phyloP scores from a whole-genome alignment of 1,284 basidiomycete genomes.

The Agroathelia rolfsii region DNA sequence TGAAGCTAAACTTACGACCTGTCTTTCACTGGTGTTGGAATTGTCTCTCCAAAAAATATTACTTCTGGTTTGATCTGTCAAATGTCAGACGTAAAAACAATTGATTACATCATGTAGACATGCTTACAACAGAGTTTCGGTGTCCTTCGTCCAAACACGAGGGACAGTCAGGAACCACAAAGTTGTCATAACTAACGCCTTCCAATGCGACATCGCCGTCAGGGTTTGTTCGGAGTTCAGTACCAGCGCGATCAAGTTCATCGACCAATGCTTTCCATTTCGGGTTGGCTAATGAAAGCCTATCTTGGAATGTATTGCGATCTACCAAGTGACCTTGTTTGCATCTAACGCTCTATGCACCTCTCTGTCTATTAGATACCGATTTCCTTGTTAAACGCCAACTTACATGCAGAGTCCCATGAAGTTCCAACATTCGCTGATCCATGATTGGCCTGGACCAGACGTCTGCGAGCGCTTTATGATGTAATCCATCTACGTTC shows the following conservation, averaged over 20 bases:
- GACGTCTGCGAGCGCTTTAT: slow-evolving; percentile 48
- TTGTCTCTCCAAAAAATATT: slow-evolving; percentile 85
- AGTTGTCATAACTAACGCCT: slow-evolving; percentile 65
- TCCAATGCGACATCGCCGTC: slow-evolving; percentile 88
- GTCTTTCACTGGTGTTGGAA: slow-evolving; percentile 50
- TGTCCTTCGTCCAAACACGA: slow-evolving; percentile 48
- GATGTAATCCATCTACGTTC: slow-evolving; percentile 88
- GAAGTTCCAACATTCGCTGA: slow-evolving; percentile 67
- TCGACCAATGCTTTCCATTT: slow-evolving; percentile 66
- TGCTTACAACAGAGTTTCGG: slow-evolving; percentile 41
- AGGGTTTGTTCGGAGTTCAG: slow-evolving; percentile 73
- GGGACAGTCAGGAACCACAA: slow-evolving; percentile 71
- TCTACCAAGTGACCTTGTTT: slow-evolving; percentile 56
- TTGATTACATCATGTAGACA: slow-evolving; percentile 4
- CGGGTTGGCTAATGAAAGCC: slow-evolving; percentile 67
- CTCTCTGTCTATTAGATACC: too few species aligned
- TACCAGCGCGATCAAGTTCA: slow-evolving; percentile 55
- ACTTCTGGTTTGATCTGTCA: slow-evolving; percentile 72
- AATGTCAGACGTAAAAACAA: background rate
- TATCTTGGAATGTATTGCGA: slow-evolving; percentile 66
- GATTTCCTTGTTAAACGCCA: too few species aligned
- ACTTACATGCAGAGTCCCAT: slow-evolving; percentile 78
- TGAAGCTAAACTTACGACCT: slow-evolving; percentile 48
- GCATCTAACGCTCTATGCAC: slow-evolving; percentile 61
- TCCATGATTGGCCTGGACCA: slow-evolving; percentile 28